Conservation (phyloP, 345 rosid species). For the Hypericum perforatum region DNA sequence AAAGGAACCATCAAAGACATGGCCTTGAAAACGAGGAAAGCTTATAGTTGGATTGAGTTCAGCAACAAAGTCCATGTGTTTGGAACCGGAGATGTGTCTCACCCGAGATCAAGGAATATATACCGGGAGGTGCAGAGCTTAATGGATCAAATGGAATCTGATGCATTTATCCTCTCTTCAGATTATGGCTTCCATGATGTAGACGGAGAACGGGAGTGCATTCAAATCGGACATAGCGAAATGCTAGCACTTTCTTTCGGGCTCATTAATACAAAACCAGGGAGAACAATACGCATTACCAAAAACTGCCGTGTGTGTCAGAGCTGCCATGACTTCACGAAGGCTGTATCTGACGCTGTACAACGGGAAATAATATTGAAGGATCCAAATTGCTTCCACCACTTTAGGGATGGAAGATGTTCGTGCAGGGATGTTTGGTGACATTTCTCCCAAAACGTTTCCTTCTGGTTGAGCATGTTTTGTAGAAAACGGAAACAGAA, state of each 20-base stretch:
- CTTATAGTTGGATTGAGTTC: conserved; percentile 48
- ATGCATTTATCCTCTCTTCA: conserved; percentile 6
- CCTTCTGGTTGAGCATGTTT: too few species aligned
- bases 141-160: conserved; percentile 24
- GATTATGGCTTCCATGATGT: conserved; percentile 32
- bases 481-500: too few species aligned
- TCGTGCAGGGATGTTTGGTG: conserved; percentile 30
- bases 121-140: conserved; percentile 28
- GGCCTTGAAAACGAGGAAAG: conserved; percentile 39
- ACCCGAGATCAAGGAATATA: conserved; percentile 40
- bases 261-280: conserved; percentile 31
- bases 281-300: conserved; percentile 23
- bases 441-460: background rate
- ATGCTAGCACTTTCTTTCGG: conserved; percentile 46
- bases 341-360: conserved; percentile 27
- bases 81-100: conserved; percentile 44
- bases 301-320: conserved; percentile 33
- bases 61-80: conserved; percentile 43
- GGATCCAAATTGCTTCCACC: conserved; percentile 34
- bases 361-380: conserved; percentile 34
- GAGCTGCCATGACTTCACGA: conserved; percentile 32
- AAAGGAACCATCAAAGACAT: conserved; percentile 26
- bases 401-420: conserved; percentile 35
- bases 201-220: conserved; percentile 40
- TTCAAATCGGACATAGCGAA: conserved; percentile 39